These are phyloP conservation scores for Suhomyces guaymorum DNA, from an alignment of 1,139 yeast genomes.

Conservation along the genomic window DNA sequence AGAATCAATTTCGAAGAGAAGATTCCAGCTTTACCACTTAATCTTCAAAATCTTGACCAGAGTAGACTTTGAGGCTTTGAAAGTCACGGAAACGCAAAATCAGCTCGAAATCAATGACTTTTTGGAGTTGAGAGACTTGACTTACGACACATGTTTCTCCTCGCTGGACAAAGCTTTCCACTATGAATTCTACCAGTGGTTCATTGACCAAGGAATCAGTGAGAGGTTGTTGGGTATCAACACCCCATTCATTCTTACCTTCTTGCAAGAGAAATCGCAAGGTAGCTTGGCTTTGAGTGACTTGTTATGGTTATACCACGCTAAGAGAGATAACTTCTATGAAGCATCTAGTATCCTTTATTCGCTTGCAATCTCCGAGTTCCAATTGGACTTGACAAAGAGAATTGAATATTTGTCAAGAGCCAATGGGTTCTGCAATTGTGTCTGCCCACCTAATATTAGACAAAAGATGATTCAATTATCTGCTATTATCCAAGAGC, in stretches of 20 bases:
- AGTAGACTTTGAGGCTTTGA: slow-evolving; percentile 67
- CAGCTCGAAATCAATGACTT: slow-evolving; percentile 53
- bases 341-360: slow-evolving; percentile 84
- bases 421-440: slow-evolving; percentile 90
- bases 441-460: slow-evolving; percentile 75
- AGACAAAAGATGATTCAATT: slow-evolving; percentile 76
- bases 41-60: slow-evolving; percentile 73
- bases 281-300: slow-evolving; percentile 74
- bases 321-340: slow-evolving; percentile 74
- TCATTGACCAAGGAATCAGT: slow-evolving; percentile 72
- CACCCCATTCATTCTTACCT: slow-evolving; percentile 78
- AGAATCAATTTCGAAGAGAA: slow-evolving; percentile 33
- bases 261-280: slow-evolving; percentile 71
- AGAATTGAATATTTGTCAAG: slow-evolving; percentile 88
- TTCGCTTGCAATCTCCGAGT: slow-evolving; percentile 71
- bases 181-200: slow-evolving; percentile 91
- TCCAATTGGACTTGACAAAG: slow-evolving; percentile 64
- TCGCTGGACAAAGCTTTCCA: slow-evolving; percentile 84
- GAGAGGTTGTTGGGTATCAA: slow-evolving; percentile 77
- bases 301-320: slow-evolving; percentile 84
- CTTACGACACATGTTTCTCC: slow-evolving; percentile 73
- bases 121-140: slow-evolving; percentile 63
- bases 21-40: slow-evolving; percentile 54
- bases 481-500: slow-evolving; percentile 70
- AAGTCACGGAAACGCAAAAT: slow-evolving; percentile 46